Evolutionary conservation across 441 rosid species (phyloP).

Genomic region (Adansonia gregorii): DNA sequence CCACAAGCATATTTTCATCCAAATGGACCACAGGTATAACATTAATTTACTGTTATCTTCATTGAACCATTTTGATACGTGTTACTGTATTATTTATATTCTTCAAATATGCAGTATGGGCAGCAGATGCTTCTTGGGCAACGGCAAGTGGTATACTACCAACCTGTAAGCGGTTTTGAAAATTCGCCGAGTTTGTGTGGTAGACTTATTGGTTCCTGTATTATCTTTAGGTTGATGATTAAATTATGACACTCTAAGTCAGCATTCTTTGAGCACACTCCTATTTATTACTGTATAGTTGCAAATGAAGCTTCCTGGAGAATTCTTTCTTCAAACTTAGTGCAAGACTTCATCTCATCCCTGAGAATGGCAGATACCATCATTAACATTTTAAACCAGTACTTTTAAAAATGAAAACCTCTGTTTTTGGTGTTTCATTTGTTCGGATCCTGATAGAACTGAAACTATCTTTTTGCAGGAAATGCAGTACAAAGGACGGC

Average conservation of each 20-base stretch:
- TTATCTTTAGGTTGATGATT: background rate
- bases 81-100: constrained; percentile 22
- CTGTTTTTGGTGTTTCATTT: background rate
- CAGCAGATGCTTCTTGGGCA: constrained; percentile 75
- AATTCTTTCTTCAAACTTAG: background rate
- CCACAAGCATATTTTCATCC: constrained; percentile 75
- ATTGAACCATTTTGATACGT: background rate
- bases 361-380: background rate
- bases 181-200: background rate
- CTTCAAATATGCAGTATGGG: constrained; percentile 53
- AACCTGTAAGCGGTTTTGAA: constrained; percentile 56
- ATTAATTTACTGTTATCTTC: background rate
- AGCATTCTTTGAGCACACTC: background rate
- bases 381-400: background rate
- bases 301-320: background rate
- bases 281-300: background rate
- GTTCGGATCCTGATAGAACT: constrained; percentile 2
- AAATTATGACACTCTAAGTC: background rate
- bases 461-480: constrained; percentile 49
- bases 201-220: background rate
- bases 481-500: constrained; percentile 75
- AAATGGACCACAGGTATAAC: constrained; percentile 72
- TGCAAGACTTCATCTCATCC: background rate
- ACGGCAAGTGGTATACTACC: constrained; percentile 69
- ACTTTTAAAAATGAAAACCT: background rate